Percentiles rank a stretch among this genome's conserved stretches.
Conservation (phyloP, 345 rosid species). For the Eucalyptus sideroxylon region DNA sequence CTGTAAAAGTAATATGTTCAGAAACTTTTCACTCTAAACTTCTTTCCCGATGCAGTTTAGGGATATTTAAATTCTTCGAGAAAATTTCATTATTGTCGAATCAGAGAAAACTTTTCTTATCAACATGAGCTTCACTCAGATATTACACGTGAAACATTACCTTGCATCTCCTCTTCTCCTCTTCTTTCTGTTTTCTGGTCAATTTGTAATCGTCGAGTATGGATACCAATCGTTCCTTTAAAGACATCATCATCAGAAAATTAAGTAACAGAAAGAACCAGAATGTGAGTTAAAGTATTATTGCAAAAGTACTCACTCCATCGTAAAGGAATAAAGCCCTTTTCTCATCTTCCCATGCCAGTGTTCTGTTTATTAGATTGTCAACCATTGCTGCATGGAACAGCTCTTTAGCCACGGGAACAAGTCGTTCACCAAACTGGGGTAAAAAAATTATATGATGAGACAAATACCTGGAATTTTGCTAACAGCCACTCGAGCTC, state of each 20-base stretch:
- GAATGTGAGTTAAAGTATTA: neutral
- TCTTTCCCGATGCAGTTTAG: neutral
- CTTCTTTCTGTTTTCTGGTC: constrained; percentile 73
- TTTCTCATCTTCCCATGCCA: constrained; percentile 72
- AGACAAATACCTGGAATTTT: constrained; percentile 73
- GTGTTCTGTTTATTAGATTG: constrained; percentile 62
- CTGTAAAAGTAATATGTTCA: constrained; percentile 12
- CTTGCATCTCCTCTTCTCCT: constrained; percentile 79
- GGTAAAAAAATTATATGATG: neutral
- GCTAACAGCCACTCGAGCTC: constrained; percentile 67
- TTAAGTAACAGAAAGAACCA: neutral
- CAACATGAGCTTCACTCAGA: neutral
- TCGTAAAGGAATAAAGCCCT: constrained; percentile 68
- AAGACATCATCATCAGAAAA: neutral
- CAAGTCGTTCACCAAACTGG: neutral
- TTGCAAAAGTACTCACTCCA: constrained; percentile 45
- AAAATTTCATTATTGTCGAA: neutral
- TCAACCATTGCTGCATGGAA: constrained; percentile 66
- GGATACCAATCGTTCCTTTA: constrained; percentile 65
- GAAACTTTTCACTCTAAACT: neutral
- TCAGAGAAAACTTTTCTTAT: neutral
- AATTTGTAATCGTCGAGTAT: constrained; percentile 84
- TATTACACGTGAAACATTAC: constrained; percentile 11
- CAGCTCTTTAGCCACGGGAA: neutral
- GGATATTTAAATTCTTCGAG: neutral